Evolutionary conservation across 2,329 filamentous ascomycete species (phyloP).

Genomic region (Aspergillaceae sp.): DNA sequence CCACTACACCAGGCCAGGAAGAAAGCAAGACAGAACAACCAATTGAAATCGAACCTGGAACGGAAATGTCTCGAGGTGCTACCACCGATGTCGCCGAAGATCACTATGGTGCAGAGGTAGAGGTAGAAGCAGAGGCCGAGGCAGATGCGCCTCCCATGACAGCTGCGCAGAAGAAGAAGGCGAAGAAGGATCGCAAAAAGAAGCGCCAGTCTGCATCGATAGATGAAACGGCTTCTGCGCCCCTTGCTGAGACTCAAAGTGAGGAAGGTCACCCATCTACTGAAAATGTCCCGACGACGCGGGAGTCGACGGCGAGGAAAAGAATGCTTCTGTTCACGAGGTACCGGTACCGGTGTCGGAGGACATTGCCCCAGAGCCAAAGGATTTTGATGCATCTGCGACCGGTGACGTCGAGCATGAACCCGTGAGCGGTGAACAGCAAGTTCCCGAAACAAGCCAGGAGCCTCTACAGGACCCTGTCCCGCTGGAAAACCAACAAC

Average conservation of each 20-base stretch:
- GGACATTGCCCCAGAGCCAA: no score
- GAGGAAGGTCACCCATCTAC: background rate
- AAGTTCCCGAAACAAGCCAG: no score
- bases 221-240: constrained; percentile 1
- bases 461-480: no score
- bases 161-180: constrained; percentile 18
- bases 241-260: no score
- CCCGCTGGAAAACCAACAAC: no score
- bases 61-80: background rate
- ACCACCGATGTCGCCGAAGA: constrained; percentile 2
- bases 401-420: no score
- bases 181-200: constrained; percentile 19
- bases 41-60: background rate
- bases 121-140: background rate
- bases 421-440: no score
- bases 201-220: constrained; percentile 6
- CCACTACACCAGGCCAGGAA: background rate
- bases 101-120: constrained; percentile 1
- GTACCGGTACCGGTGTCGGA: no score
- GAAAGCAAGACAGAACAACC: constrained; percentile 3
- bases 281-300: background rate
- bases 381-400: no score
- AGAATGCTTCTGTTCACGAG: no score
- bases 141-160: constrained; percentile 8
- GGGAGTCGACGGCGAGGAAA: no score